Conservation (phyloP, 164 flowering plant genomes). For the Stephania cephalantha region DNA sequence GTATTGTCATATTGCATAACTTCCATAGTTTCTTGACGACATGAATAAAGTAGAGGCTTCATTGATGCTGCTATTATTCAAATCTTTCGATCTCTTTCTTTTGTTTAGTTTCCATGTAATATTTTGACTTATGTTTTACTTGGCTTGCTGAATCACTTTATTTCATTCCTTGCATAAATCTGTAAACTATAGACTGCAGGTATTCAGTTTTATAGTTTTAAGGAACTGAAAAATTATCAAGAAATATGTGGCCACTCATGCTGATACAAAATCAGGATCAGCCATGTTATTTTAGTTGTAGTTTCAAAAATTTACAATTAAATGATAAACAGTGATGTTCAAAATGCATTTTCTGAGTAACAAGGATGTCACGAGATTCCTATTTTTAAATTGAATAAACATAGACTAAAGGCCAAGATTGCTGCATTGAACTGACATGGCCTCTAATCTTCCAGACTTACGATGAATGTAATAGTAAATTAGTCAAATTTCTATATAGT, state of each 20-base stretch:
- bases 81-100: neutral
- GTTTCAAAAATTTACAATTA: neutral
- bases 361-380: neutral
- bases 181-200: neutral
- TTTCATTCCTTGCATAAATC: neutral
- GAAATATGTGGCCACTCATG: neutral
- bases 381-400: neutral
- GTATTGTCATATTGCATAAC: conserved; percentile 54
- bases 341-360: neutral
- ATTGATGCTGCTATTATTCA: neutral
- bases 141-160: conserved; percentile 1
- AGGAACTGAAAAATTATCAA: neutral
- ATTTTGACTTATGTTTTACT: neutral
- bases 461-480: no score
- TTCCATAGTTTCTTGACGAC: neutral
- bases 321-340: neutral
- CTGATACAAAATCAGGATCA: neutral
- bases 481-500: no score
- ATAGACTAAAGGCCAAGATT: neutral
- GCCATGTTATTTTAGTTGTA: neutral
- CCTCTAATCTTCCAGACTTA: neutral
- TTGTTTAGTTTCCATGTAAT: neutral
- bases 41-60: neutral
- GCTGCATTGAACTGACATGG: neutral
- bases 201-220: neutral